Base-by-base conservation (phyloP, 2,329 filamentous ascomycete species). In the Penicillium sp. region DNA sequence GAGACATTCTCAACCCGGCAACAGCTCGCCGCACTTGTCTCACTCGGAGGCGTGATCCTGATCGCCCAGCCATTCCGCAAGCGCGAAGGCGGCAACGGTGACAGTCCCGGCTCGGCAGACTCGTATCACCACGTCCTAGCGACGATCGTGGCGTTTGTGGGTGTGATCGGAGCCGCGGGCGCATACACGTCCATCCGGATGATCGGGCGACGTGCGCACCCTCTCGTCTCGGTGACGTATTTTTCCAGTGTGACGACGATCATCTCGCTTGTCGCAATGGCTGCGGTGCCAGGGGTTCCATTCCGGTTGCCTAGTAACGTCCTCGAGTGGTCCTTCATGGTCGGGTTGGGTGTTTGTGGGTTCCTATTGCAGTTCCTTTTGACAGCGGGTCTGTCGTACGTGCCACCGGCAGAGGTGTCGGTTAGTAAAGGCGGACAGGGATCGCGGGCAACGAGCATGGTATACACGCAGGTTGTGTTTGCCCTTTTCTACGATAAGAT, bases 301-400 rank as follows among this genome's bases (percentile, higher is more conserved):
- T 85, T 88, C 59, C 71, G 84, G 6, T 71, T 87, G 1, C 86
- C 86, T 0, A 74, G 71, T 0, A 81, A 79, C 13, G 35, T 74
- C 3, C 76, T 79, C 1, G 79, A 93, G 69, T 93, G 90, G 88
- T 71, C 77, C 0, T 81, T 92, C 39, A 76, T 96, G 16, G 53
- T 87, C 0, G 83, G 87, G 37, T 78, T 96, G 4, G 90, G 90
- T 0, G 68, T 85, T 0, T 88, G 88, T 62, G 93, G 93, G 0
- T 93, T 96, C 69, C 72, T 89, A 22, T 89, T 93, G 84, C 93
- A 96, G 82, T 91, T 91, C 64, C 80, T 96, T n/a, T 78, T 96
- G 19, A 95, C 92, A 1, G 83, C 85, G 0, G 91, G 91, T 0
- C 76, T 97, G 48, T 81, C 88, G 24, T 85, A 88, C 59, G 89